These are phyloP conservation scores for Penicillium decumbens DNA, from an alignment of 2,329 filamentous ascomycete species.

Conservation along the genomic window DNA sequence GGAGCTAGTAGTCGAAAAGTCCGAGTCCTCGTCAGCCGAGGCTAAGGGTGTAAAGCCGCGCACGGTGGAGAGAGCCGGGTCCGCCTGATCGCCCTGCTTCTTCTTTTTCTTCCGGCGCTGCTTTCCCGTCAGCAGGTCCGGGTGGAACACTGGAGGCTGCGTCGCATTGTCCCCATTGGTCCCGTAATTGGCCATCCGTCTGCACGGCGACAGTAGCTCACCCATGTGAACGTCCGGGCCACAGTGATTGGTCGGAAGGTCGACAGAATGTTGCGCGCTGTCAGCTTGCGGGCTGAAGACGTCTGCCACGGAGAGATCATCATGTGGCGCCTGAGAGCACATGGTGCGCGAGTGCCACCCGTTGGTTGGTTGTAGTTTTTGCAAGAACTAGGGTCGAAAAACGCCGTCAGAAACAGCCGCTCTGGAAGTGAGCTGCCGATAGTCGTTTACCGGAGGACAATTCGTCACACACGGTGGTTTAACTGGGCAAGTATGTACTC, in stretches of 20 bases:
- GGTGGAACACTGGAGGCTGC: conserved; percentile 28
- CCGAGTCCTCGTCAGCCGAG: conserved; percentile 46
- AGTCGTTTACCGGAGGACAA: conserved; percentile 7
- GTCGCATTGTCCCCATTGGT: conserved; percentile 25
- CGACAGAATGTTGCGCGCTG: conserved; percentile 24
- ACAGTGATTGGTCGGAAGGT: conserved; percentile 22
- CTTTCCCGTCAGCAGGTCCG: conserved; percentile 25
- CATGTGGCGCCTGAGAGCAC: conserved; percentile 24
- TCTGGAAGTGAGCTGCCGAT: conserved; percentile 2
- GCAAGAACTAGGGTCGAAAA: background rate
- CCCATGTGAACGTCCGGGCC: conserved; percentile 28
- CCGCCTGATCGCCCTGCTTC: conserved; percentile 26
- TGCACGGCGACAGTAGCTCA: conserved; percentile 23
- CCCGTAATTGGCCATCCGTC: conserved; percentile 13
- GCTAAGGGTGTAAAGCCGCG: conserved; percentile 43
- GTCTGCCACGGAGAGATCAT: conserved; percentile 38
- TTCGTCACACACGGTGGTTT: conserved; percentile 7
- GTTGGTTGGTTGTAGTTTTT: background rate
- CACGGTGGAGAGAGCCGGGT: conserved; percentile 39
- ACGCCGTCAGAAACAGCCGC: background rate
- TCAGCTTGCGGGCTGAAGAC: conserved; percentile 39
- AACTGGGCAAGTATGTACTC: conserved; percentile 15
- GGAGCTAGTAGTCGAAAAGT: conserved; percentile 39
- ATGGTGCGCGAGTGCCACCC: conserved; percentile 12
- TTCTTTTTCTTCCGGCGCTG: conserved; percentile 41